phyloP scores from a whole-genome alignment of 1,284 basidiomycete species.

The Puccinia sorghi region DNA sequence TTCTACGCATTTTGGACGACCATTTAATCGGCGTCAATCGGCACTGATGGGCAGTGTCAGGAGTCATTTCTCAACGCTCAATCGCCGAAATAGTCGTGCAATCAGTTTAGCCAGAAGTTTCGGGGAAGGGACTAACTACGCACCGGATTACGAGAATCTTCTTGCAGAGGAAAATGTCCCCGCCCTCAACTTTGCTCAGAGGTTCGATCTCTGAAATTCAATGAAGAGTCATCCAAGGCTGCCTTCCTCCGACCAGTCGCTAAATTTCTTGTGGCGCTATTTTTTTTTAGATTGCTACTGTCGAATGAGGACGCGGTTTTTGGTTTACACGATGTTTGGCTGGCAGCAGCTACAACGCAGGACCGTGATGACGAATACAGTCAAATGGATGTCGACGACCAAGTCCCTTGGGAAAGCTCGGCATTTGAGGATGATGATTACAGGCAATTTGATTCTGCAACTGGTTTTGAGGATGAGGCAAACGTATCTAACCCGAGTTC shows the following conservation, averaged over 20 bases:
- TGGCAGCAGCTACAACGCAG: slow-evolving; percentile 79
- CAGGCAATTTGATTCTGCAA: not conserved
- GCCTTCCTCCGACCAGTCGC: not conserved
- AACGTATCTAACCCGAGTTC: slow-evolving; percentile 17
- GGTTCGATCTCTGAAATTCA: slow-evolving; percentile 51
- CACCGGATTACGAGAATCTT: slow-evolving; percentile 31
- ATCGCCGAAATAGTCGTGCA: slow-evolving; percentile 40
- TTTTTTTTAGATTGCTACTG: slow-evolving; percentile 53
- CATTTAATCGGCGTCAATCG: slow-evolving; percentile 5
- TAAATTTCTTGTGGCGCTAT: not conserved
- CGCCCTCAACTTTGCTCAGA: slow-evolving; percentile 73
- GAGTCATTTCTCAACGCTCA: slow-evolving; percentile 10
- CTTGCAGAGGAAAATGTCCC: slow-evolving; percentile 30
- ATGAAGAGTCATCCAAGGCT: not conserved
- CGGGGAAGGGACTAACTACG: slow-evolving; percentile 41
- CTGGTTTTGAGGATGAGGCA: slow-evolving; percentile 13
- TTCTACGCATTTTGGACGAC: slow-evolving; percentile 11
- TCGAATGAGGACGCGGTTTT: slow-evolving; percentile 88
- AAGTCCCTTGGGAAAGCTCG: slow-evolving; percentile 41
- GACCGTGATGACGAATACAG: slow-evolving; percentile 66
- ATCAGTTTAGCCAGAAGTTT: slow-evolving; percentile 45
- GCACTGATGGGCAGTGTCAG: slow-evolving; percentile 25
- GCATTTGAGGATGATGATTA: slow-evolving; percentile 61
- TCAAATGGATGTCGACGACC: slow-evolving; percentile 66
- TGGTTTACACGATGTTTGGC: slow-evolving; percentile 86